These are phyloP conservation scores for Abelmoschus esculentus DNA, from an alignment of 345 rosid species.

Conservation along the genomic window DNA sequence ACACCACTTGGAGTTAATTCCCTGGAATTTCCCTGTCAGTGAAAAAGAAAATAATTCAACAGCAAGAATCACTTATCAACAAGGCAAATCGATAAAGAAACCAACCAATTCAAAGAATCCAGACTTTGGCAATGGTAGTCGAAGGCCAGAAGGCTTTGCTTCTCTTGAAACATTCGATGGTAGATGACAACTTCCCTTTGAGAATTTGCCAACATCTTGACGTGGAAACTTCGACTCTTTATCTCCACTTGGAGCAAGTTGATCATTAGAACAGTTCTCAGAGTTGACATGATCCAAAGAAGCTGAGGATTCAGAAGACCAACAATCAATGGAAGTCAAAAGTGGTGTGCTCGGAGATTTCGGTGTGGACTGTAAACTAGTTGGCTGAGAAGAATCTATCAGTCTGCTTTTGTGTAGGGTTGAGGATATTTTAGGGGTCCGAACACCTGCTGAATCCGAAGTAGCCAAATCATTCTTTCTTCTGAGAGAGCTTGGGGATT, in stretches of 20 bases:
- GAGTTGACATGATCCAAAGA: slow-evolving; percentile 8
- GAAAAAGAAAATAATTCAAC: neutral
- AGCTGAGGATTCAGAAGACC: slow-evolving; percentile 19
- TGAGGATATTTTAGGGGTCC: slow-evolving; percentile 18
- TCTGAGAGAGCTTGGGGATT: slow-evolving; percentile 19
- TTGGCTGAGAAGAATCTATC: slow-evolving; percentile 14
- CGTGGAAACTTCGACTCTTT: no score
- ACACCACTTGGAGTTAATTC: slow-evolving; percentile 9
- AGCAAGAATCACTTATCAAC: neutral
- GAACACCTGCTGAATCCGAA: slow-evolving; percentile 15
- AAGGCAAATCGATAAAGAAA: neutral
- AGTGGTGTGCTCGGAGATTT: slow-evolving; percentile 20
- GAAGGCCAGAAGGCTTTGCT: slow-evolving; percentile 27
- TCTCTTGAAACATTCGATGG: slow-evolving; percentile 9
- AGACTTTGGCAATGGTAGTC: slow-evolving; percentile 38
- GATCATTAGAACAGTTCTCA: neutral
- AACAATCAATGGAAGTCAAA: slow-evolving; percentile 15
- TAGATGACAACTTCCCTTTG: slow-evolving; percentile 1
- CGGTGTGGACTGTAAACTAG: slow-evolving; percentile 10
- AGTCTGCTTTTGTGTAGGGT: slow-evolving; percentile 5
- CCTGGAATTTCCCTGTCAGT: slow-evolving; percentile 16
- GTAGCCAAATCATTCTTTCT: slow-evolving; percentile 14
- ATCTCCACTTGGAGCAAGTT: neutral
- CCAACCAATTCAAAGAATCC: slow-evolving; percentile 44
- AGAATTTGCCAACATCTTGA: neutral